Percentiles rank a stretch among this genome's conserved stretches.
phyloP scores from a whole-genome alignment of 306 rosid species.

The Mucuna pruriens region DNA sequence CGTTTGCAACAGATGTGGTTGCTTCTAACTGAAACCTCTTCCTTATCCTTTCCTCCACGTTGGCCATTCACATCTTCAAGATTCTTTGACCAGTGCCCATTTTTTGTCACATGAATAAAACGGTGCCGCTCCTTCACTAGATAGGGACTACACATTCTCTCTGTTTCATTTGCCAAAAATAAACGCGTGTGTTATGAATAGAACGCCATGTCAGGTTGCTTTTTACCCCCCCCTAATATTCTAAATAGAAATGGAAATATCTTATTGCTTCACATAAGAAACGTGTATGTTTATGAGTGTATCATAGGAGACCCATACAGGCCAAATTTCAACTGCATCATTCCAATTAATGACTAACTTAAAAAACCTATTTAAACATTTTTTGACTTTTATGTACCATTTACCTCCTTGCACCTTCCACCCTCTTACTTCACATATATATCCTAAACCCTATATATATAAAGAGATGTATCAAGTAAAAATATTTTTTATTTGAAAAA shows the following conservation, averaged over 20 bases:
- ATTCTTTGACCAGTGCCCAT: conserved; percentile 39
- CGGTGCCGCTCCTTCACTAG: conserved; percentile 26
- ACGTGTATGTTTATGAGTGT: too few species aligned
- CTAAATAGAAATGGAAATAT: background rate
- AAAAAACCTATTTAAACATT: too few species aligned
- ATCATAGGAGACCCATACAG: too few species aligned
- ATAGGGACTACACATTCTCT: conserved; percentile 31
- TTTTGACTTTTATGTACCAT: too few species aligned
- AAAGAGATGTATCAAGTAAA: too few species aligned
- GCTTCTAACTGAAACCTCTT: conserved; percentile 3
- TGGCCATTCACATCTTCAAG: conserved; percentile 34
- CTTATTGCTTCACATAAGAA: background rate
- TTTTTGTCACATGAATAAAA: conserved; percentile 37
- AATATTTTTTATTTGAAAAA: too few species aligned
- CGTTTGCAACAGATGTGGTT: conserved; percentile 19
- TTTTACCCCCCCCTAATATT: background rate
- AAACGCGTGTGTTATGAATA: background rate
- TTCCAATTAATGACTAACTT: too few species aligned
- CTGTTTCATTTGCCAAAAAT: background rate
- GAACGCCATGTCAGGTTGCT: background rate
- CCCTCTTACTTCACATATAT: too few species aligned
- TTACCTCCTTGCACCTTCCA: too few species aligned
- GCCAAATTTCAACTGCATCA: too few species aligned
- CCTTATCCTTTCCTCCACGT: conserved; percentile 22
- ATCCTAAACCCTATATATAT: too few species aligned